Evolutionary conservation across 179 eudicot species (phyloP).

Genomic region (Amaranthus tricolor): DNA sequence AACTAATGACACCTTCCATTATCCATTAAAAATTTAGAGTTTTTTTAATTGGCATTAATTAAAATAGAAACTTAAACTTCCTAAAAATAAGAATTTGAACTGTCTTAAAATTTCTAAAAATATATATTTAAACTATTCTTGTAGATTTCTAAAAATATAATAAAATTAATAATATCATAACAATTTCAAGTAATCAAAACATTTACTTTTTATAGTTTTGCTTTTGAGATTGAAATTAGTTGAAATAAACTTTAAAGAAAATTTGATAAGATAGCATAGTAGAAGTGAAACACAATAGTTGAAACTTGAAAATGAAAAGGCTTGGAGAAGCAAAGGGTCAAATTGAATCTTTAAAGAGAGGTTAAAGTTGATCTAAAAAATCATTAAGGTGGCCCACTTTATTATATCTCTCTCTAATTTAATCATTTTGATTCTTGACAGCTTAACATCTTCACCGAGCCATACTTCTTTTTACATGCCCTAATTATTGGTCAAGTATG

Average conservation of each 20-base stretch:
- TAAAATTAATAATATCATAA: too few species aligned
- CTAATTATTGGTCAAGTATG: slow-evolving; percentile 13
- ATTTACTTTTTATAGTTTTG: too few species aligned
- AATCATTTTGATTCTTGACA: slow-evolving; percentile 20
- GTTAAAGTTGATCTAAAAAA: slow-evolving; percentile 28
- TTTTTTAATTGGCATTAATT: too few species aligned
- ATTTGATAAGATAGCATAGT: slow-evolving; percentile 3
- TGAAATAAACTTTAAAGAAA: not conserved
- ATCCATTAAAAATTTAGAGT: too few species aligned
- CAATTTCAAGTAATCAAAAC: too few species aligned
- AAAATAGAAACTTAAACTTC: too few species aligned
- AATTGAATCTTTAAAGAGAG: slow-evolving; percentile 21
- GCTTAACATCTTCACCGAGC: slow-evolving; percentile 14
- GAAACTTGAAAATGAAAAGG: slow-evolving; percentile 4
- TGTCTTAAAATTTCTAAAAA: too few species aligned
- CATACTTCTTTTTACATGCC: slow-evolving; percentile 14
- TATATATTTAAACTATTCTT: too few species aligned
- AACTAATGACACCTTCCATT: too few species aligned
- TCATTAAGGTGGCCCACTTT: slow-evolving; percentile 14
- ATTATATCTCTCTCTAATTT: not conserved
- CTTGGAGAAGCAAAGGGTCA: slow-evolving; percentile 28
- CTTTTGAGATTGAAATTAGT: too few species aligned
- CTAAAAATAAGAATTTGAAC: too few species aligned
- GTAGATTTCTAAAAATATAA: too few species aligned
- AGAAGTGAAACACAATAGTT: slow-evolving; percentile 13